These are phyloP conservation scores for Calonectria ilicicola DNA, from an alignment of 2,329 filamentous ascomycete genomes.

Conservation along the genomic window DNA sequence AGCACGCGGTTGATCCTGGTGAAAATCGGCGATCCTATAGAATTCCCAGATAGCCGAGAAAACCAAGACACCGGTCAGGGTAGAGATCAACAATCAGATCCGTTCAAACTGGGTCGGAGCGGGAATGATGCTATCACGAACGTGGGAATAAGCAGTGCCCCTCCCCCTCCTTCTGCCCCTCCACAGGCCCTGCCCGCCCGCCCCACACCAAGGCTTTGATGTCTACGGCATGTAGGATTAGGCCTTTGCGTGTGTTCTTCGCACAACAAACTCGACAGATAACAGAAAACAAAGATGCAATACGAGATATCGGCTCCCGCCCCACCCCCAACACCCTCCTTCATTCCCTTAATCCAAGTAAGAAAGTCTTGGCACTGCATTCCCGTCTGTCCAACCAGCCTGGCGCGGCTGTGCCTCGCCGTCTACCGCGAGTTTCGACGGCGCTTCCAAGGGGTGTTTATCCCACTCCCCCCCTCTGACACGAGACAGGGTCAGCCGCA, in stretches of 20 bases:
- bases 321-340: not conserved
- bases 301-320: not conserved
- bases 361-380: not conserved
- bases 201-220: not conserved
- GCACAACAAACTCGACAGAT: not conserved
- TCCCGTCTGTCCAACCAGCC: not conserved
- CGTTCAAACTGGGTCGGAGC: not conserved
- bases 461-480: not conserved
- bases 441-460: not conserved
- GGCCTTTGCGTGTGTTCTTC: not conserved
- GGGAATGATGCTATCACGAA: constrained; percentile 5
- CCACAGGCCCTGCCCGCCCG: not conserved
- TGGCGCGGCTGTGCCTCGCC: constrained; percentile 8
- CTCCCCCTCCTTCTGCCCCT: not conserved
- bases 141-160: not conserved
- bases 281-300: not conserved
- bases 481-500: constrained; percentile 12
- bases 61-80: not conserved
- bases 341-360: not conserved
- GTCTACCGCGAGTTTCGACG: constrained; percentile 1
- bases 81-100: constrained; percentile 2
- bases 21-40: not conserved
- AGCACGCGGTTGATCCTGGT: not conserved
- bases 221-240: not conserved
- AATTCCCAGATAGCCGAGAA: not conserved